Evolutionary conservation across 2,329 filamentous ascomycete species (phyloP).

Genomic region (Xylariaceae sp.): DNA sequence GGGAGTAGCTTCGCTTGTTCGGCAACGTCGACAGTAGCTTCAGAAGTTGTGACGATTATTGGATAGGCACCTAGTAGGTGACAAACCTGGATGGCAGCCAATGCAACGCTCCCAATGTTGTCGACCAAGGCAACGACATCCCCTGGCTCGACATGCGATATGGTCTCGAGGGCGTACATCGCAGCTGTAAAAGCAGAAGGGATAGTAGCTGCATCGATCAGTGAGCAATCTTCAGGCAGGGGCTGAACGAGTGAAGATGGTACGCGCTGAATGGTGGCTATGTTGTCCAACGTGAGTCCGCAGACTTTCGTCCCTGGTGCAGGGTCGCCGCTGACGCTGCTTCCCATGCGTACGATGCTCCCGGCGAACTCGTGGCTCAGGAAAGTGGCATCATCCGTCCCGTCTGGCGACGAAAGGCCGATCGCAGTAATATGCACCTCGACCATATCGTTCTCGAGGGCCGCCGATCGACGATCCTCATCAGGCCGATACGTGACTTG

Average conservation of each 20-base stretch:
- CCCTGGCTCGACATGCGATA: background rate
- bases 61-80: background rate
- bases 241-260: background rate
- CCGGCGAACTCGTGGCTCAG: background rate
- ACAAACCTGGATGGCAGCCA: background rate
- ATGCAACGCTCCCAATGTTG: background rate
- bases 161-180: background rate
- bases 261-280: background rate
- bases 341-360: background rate
- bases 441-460: background rate
- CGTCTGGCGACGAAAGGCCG: background rate
- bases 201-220: background rate
- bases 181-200: background rate
- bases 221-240: background rate
- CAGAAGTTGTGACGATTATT: background rate
- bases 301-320: background rate
- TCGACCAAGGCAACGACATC: background rate
- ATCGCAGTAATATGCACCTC: conserved; percentile 1
- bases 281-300: background rate
- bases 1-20: too few species aligned
- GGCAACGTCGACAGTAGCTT: too few species aligned
- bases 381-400: background rate
- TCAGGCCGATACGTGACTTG: background rate
- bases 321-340: background rate
- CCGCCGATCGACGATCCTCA: background rate